A percentile compares a stretch with the other conserved stretches of the same genome.
These are phyloP conservation scores for Pythium grandisporangium DNA, from an alignment of 352 stramenopile genomes.

Conservation along the genomic window DNA sequence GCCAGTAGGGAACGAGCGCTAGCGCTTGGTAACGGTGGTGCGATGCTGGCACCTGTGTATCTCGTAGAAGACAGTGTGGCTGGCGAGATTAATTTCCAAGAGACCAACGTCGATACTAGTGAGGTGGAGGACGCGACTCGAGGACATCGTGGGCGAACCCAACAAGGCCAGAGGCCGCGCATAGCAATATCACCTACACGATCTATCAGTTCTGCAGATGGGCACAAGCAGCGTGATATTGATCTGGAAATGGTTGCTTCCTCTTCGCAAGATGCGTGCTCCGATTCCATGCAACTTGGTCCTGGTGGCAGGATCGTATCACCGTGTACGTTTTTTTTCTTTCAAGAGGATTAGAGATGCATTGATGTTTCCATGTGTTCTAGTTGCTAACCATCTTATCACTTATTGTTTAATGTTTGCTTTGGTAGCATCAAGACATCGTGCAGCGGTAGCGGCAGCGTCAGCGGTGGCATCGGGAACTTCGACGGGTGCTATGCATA, in stretches of 20 bases:
- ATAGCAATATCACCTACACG: no score
- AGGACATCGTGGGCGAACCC: no score
- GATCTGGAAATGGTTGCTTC: no score
- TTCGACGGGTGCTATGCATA: no score
- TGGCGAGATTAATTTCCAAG: conserved; percentile 31
- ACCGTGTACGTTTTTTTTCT: neutral
- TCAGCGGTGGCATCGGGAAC: neutral
- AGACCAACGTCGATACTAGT: conserved; percentile 11
- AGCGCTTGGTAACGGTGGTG: conserved; percentile 10
- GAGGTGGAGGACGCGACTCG: conserved; percentile 3
- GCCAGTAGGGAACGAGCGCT: conserved; percentile 10
- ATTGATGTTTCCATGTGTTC: no score
- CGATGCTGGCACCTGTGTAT: conserved; percentile 62
- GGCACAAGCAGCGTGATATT: no score
- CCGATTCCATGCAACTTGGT: neutral
- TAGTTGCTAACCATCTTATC: no score
- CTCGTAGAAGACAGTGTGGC: conserved; percentile 66
- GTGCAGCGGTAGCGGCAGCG: neutral
- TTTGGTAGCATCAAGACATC: no score
- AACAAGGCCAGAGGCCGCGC: no score
- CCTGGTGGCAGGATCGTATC: neutral
- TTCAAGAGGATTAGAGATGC: no score
- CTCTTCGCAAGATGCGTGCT: neutral
- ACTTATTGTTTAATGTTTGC: no score
- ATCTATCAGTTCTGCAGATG: no score